Base-by-base conservation (phyloP, 176 grass and related monocot genomes). In the Oryza glumipatula region DNA sequence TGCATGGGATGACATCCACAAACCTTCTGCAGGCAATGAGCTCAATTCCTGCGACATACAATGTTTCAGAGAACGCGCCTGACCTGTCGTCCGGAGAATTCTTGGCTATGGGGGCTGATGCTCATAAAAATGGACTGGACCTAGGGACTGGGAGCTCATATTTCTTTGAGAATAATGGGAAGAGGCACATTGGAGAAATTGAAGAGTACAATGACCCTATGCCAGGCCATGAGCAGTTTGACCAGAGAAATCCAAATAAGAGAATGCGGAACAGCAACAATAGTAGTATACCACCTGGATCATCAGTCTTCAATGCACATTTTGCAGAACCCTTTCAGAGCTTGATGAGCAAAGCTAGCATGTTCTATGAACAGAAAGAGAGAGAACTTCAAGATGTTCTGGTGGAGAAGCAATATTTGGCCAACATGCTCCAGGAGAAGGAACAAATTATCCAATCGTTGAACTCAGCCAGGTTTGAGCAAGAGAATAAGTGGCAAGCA, bases 11-110 rank as follows among this genome's bases (percentile, higher is more conserved):
- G 89, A 78, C 88, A 16, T 94, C 96, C 41, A 84, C 93, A 26
- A 94, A 96, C 80, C 93, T 99, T 36, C 86, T 96, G 54, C 94
- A 99, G 66, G 86, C 86, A 11, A 91, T 99, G 90, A 88, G 73
- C 38, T 86, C 88, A 22, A 88, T 87, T 79, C 72, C 88, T 3
- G 39, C 63, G 14, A 54, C 87, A 23, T 92, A 90, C 38, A 83
- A 85, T 85, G 79, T 79, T 45, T 64, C 75, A 0, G 89, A 88
- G 38, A 95, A 98, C 85, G 49, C 83, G 9, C 83, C 90, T 78
- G 83, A 89, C 11, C 72, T 89, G 15, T 70, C 85, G 38, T 93
- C 96, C 1, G 89, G 93, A 19, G 79, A 88, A 16, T 99, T 96
- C 82, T 91, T 99, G 81, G 80, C 96, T 75, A 92, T 94, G 48